phyloP scores from a whole-genome alignment of 305 asterid genomes.

The Fraxinus ornus region DNA sequence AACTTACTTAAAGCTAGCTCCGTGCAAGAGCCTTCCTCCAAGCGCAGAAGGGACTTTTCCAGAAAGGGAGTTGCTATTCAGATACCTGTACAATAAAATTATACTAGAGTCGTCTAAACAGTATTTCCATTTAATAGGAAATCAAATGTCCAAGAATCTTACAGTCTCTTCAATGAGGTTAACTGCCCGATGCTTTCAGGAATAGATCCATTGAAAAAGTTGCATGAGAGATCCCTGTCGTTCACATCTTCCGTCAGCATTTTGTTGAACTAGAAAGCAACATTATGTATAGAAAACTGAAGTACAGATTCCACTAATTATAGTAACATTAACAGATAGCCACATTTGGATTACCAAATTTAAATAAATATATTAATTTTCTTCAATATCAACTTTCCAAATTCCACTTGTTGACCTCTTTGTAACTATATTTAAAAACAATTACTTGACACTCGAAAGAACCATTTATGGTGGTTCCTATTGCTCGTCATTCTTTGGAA shows the following conservation, averaged over 20 bases:
- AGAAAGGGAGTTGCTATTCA: slow-evolving; percentile 81
- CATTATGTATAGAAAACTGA: not conserved
- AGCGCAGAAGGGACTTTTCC: slow-evolving; percentile 90
- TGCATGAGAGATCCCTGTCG: slow-evolving; percentile 88
- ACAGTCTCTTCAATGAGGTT: slow-evolving; percentile 65
- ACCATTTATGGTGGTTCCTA: not conserved
- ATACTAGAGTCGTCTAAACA: slow-evolving; percentile 15
- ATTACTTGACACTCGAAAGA: not conserved
- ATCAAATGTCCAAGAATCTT: slow-evolving; percentile 41
- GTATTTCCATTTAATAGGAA: not conserved
- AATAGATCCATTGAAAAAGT: slow-evolving; percentile 80
- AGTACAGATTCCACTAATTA: not conserved
- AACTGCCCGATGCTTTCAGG: slow-evolving; percentile 84
- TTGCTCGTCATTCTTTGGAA: not conserved
- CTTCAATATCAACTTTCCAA: not conserved
- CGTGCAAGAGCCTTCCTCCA: slow-evolving; percentile 90
- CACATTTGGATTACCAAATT: not conserved
- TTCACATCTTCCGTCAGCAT: slow-evolving; percentile 33
- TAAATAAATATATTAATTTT: not conserved
- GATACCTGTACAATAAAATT: slow-evolving; percentile 54
- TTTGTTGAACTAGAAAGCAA: slow-evolving; percentile 6
- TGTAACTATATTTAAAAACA: not conserved
- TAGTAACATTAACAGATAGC: not conserved
- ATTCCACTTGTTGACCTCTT: not conserved
- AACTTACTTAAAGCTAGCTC: slow-evolving; percentile 90